Base-by-base conservation (phyloP, 768 basidiomycete species). In the Russula olivacea region DNA sequence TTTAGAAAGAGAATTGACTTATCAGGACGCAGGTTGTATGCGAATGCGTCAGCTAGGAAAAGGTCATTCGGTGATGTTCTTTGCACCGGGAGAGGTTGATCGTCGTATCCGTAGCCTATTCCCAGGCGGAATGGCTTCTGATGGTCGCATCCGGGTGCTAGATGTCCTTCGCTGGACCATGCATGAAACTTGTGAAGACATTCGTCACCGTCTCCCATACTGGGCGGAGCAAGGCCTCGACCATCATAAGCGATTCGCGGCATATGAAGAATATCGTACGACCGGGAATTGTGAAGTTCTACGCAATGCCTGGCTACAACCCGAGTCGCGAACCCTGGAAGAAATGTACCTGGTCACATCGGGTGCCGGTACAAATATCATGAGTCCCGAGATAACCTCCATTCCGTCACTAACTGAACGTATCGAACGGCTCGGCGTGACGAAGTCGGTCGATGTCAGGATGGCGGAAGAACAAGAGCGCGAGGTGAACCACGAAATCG, bases 401-500 rank as follows among this genome's bases (percentile, higher is more conserved):
- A 47, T 47, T 47, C n/a, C 45, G 45, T 47, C 45, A 4, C 21
- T 47, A 12, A 47, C 4, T 21, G 45, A 47, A 47, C 45, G 45
- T 10, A 21, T 47, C 45, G 11, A 47, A 21, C 21, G 9, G n/a
- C 45, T 47, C 45, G 45, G 45, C 45, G 45, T 21, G 21, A 47
- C 21, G 21, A 47, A 11, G 11, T 47, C 45, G 10, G 21, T 47
- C 10, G 45, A 47, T 21, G 45, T 47, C 21, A 47, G 21, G 45
- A 47, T 47, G n/a, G 45, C 45, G 45, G 45, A 47, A 47, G 45
- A 47, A 12, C 45, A 47, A 47, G 45, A 63, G 45, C 61, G 61
- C 8, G 64, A 66, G 25, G 64, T 66, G 15, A 32, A 56, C 36
- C 61, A 63, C n/a, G 64, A 66, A 21, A 19, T 63, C 2, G 64